Evolutionary conservation across 2,329 filamentous ascomycete species (phyloP).

Genomic region (Clarireedia monteithiana): DNA sequence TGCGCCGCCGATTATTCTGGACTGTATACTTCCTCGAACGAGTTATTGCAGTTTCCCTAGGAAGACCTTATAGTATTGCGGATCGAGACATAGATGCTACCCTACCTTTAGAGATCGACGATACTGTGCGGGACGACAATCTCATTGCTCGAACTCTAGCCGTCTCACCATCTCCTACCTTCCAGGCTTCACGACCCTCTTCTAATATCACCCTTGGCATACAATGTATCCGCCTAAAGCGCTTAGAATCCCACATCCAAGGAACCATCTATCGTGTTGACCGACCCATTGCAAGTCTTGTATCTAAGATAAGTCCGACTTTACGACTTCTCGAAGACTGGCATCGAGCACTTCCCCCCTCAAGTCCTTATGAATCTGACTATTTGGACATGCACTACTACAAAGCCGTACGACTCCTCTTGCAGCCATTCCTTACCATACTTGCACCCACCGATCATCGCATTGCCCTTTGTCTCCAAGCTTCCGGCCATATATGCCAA

Average conservation of each 20-base stretch:
- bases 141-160: constrained; percentile 24
- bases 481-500: constrained; percentile 36
- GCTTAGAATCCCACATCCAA: constrained; percentile 42
- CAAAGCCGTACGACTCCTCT: constrained; percentile 39
- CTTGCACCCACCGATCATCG: constrained; percentile 39
- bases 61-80: constrained; percentile 41
- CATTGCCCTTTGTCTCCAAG: constrained; percentile 35
- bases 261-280: constrained; percentile 45
- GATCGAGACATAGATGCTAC: constrained; percentile 44
- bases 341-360: constrained; percentile 32
- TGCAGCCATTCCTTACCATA: constrained; percentile 42
- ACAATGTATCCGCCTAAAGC: constrained; percentile 38
- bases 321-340: constrained; percentile 39
- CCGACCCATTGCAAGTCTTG: constrained; percentile 35
- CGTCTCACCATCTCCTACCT: constrained; percentile 26
- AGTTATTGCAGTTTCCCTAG: constrained; percentile 42
- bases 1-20: constrained; percentile 43
- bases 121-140: constrained; percentile 32
- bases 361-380: constrained; percentile 32
- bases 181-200: constrained; percentile 26
- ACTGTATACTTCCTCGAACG: constrained; percentile 43
- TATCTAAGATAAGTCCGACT: constrained; percentile 39
- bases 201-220: constrained; percentile 35
- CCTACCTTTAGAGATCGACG: constrained; percentile 37
- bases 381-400: constrained; percentile 44